Base-by-base conservation (phyloP, 805 yeast genomes). In the Hanseniaspora lachancei region DNA sequence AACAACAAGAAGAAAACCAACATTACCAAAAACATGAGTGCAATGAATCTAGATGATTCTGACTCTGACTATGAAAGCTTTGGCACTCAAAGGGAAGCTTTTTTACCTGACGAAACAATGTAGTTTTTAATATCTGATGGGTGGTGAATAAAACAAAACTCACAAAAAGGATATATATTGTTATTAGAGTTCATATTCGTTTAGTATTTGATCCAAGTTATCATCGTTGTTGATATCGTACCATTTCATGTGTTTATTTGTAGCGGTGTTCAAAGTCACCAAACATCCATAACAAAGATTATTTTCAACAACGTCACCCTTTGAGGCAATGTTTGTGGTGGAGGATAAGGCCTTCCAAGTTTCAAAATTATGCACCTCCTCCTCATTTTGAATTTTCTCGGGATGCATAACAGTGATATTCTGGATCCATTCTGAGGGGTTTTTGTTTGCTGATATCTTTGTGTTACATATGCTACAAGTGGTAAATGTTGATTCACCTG, bases 251-350 rank as follows among this genome's bases (percentile, higher is more conserved):
- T 65, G 58, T 62, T 69, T 57, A 58, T 67, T 38, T 47, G 64
- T 57, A 49, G 72, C 57, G 59, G 74, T 79, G 5, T 79, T 77
- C 54, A 85, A 63, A 12, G 81, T 78, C 1, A 83, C 83, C 38
- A 80, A 73, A 64, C 95, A 86, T 2, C 93, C 95, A 62, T 84
- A 86, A 64, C 95, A 86, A 9, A 84, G 62, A n/a, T 70, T 55
- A 18, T 39, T 39, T n/a, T 49, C 51, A 1, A 56, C 32, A 6
- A 64, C 18, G 64, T 58, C 27, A 52, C 69, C 59, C 46, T 58
- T 20, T 5, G 5, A 4, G 16, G 5, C 18, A 9, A 24, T 42
- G 15, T 13, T n/a, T 9, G 64, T n/a, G 64, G 58, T 32, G 52
- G 68, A 58, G 48, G 58, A 18, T 5, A 35, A 16, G 18, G 21